Base-by-base conservation (phyloP, 495 filamentous ascomycete genomes). In the Hyaloscypha finlandica region DNA sequence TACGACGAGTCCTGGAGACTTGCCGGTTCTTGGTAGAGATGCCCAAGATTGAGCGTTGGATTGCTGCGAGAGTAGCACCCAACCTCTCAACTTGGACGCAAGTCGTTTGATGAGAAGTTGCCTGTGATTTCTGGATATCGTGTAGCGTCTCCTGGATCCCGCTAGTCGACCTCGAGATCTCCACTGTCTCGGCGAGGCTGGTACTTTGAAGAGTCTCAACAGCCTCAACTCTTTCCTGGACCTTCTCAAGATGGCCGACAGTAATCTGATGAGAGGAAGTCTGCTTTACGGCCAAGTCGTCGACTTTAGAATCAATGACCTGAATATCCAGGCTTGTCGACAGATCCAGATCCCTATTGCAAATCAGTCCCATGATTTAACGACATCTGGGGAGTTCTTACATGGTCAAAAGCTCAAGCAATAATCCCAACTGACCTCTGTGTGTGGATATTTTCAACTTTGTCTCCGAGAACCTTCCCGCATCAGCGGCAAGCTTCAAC, bases 401-500 rank as follows among this genome's bases (percentile, higher is more conserved):
- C 53, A 31, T 4, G 6, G 29, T 25, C 53, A 56, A 30, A 31
- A 56, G 20, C 4, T 56, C 53, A 1, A 56, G 1, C 53, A 56
- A 6, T 2, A 56, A 4, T 8, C 0, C 22, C 3, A 56, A 4
- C 16, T 56, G 53, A 5, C 5, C 53, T 14, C 53, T 0, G 30
- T 56, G 53, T 1, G 53, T 4, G 1, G 53, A 56, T 9, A 56
- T 56, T 12, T 56, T 56, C 53, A 30, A 31, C 22, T 12, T 56
- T 1, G 53, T 56, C 53, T 56, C 53, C 29, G 53, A 8, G 4
- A 56, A 56, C 9, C 53, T 2, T 2, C 53, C 53, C 3, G 8
- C 22, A 56, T 56, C 53, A 11, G 53, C 53, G 30, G 53, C 53
- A 25, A 56, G 29, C 53, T 56, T 56, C 9, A 56, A 31, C 9